A percentile compares a stretch with the other conserved stretches of the same genome.
Evolutionary conservation across 2,329 filamentous ascomycete species (phyloP).

Genomic region (Trichoderma simmonsii): DNA sequence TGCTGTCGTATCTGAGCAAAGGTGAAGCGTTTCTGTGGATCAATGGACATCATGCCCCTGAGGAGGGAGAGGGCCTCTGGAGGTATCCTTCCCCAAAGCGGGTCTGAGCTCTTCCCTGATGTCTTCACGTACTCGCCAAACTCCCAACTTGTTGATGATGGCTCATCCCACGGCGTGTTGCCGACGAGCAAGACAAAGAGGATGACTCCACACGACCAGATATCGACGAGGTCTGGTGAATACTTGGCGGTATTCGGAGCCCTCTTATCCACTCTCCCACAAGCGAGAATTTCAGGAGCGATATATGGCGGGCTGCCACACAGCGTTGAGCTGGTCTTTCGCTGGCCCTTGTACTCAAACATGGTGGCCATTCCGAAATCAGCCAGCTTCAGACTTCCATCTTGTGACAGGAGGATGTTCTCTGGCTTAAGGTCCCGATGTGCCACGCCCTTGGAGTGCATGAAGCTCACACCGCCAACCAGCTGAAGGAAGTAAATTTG

Average conservation of each 20-base stretch:
- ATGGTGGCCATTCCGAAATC: constrained; percentile 96
- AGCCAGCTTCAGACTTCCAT: constrained; percentile 87
- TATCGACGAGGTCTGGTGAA: constrained; percentile 76
- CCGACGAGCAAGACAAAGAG: constrained; percentile 92
- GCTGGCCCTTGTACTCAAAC: constrained; percentile 82
- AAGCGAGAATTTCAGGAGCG: constrained; percentile 80
- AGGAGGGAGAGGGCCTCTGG: constrained; percentile 73
- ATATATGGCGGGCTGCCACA: constrained; percentile 98
- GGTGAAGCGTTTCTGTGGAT: constrained; percentile 72
- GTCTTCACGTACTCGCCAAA: constrained; percentile 82
- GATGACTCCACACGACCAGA: constrained; percentile 99
- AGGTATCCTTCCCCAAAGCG: constrained; percentile 80
- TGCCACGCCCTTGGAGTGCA: constrained; percentile 93
- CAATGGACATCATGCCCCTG: constrained; percentile 87
- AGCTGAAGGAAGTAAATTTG: constrained; percentile 96
- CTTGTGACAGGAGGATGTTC: constrained; percentile 83
- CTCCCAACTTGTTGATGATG: constrained; percentile 81
- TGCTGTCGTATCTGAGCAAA: constrained; percentile 84
- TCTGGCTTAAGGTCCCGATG: constrained; percentile 92
- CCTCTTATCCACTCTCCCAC: constrained; percentile 45
- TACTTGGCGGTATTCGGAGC: constrained; percentile 58
- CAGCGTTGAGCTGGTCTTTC: constrained; percentile 80
- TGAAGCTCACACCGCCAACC: constrained; percentile 84
- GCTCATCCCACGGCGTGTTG: constrained; percentile 97
- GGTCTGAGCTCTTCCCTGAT: constrained; percentile 77